These are phyloP conservation scores for Sarocladium oryzae DNA, from an alignment of 2,329 filamentous ascomycete genomes.

Conservation along the genomic window DNA sequence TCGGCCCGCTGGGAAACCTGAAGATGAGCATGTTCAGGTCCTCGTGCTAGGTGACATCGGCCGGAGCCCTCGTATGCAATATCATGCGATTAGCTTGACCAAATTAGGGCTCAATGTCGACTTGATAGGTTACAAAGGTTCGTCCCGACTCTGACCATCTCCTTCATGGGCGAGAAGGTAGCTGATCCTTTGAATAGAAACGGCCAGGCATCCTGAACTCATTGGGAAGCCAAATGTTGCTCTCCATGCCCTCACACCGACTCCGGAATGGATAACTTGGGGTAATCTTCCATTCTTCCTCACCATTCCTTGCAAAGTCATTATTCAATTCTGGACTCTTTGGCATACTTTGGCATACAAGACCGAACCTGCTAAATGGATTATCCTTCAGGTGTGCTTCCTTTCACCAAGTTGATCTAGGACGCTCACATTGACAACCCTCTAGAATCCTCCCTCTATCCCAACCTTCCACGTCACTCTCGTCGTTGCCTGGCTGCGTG, in stretches of 20 bases:
- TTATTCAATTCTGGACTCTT: slow-evolving; percentile 72
- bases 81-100: slow-evolving; percentile 89
- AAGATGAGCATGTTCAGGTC: slow-evolving; percentile 58
- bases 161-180: too few species aligned
- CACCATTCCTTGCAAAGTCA: slow-evolving; percentile 74
- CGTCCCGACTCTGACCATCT: slow-evolving; percentile 10
- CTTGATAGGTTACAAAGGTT: slow-evolving; percentile 82
- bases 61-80: slow-evolving; percentile 95
- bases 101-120: slow-evolving; percentile 74
- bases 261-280: slow-evolving; percentile 61
- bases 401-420: not conserved
- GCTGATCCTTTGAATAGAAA: slow-evolving; percentile 49
- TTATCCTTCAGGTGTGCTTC: slow-evolving; percentile 68
- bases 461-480: slow-evolving; percentile 76
- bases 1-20: slow-evolving; percentile 24
- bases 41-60: slow-evolving; percentile 94
- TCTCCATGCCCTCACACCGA: slow-evolving; percentile 62
- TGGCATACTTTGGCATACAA: slow-evolving; percentile 67
- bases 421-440: slow-evolving; percentile 14
- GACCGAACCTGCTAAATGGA: slow-evolving; percentile 70
- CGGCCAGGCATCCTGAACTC: slow-evolving; percentile 73
- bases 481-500: slow-evolving; percentile 66
- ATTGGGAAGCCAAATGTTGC: slow-evolving; percentile 60
- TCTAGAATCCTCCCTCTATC: slow-evolving; percentile 86
- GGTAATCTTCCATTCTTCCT: slow-evolving; percentile 70